Percentiles rank a stretch among this genome's conserved stretches.
Evolutionary conservation across 306 rosid genomes (phyloP).

Genomic region (Corylus americana): DNA sequence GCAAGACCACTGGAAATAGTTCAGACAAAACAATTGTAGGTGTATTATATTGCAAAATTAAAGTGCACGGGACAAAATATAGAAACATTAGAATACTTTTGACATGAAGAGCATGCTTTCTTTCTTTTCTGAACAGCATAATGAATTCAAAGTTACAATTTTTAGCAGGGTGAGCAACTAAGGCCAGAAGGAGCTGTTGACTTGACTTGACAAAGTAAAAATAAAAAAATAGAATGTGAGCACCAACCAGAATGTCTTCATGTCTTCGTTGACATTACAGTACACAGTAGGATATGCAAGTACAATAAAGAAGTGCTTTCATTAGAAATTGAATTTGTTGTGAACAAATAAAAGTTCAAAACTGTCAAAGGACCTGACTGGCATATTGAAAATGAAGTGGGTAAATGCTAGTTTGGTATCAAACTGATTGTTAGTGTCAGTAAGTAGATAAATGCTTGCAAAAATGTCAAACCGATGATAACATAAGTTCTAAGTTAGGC

Average conservation of each 20-base stretch:
- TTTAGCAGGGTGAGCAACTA: neutral
- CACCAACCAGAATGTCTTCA: neutral
- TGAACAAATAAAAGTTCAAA: neutral
- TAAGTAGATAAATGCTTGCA: neutral
- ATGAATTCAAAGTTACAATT: neutral
- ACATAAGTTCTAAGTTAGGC: slow-evolving; percentile 6
- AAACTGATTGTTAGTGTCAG: neutral
- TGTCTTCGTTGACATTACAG: neutral
- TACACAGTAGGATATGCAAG: neutral
- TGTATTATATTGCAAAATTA: neutral
- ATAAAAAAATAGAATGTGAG: neutral
- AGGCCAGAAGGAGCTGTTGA: neutral
- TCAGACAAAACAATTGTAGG: neutral
- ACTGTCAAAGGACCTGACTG: neutral
- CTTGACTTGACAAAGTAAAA: neutral
- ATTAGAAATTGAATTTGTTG: slow-evolving; percentile 1
- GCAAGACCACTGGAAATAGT: slow-evolving; percentile 12
- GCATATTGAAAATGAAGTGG: neutral
- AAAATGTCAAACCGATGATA: neutral
- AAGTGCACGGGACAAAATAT: neutral
- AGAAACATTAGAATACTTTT: too few relatives aligned
- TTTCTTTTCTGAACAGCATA: too few relatives aligned
- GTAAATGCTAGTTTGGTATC: neutral
- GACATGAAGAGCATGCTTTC: too few relatives aligned
- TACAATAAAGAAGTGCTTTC: neutral